Evolutionary conservation across 2,329 filamentous ascomycete species (phyloP).

Genomic region (Setomelanomma holmii): DNA sequence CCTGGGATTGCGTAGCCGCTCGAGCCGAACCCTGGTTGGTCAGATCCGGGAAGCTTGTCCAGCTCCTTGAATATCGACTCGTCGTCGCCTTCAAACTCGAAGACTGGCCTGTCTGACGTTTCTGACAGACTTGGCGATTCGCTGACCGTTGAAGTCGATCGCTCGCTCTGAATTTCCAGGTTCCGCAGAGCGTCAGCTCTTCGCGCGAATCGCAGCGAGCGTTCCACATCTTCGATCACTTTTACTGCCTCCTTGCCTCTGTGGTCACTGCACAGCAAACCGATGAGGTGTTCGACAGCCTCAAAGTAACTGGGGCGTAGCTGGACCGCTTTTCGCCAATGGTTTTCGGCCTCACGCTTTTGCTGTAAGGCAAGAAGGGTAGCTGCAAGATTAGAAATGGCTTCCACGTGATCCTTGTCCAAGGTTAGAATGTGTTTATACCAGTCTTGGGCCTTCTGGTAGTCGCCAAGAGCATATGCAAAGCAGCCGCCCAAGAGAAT

Average conservation of each 20-base stretch:
- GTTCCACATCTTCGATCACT: conserved; percentile 86
- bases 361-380: conserved; percentile 84
- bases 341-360: conserved; percentile 80
- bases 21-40: conserved; percentile 69
- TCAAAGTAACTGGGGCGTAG: conserved; percentile 89
- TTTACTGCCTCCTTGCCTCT: conserved; percentile 84
- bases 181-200: conserved; percentile 56
- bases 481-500: conserved; percentile 91
- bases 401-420: conserved; percentile 79
- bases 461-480: conserved; percentile 86
- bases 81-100: conserved; percentile 59
- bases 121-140: conserved; percentile 62
- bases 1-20: conserved; percentile 87
- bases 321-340: conserved; percentile 86
- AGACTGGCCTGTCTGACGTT: conserved; percentile 62
- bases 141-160: conserved; percentile 65
- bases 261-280: conserved; percentile 81
- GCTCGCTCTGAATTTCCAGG: conserved; percentile 65
- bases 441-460: conserved; percentile 77
- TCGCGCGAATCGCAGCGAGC: conserved; percentile 64
- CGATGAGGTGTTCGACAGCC: conserved; percentile 92
- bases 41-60: conserved; percentile 50
- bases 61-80: conserved; percentile 50
- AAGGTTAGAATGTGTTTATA: conserved; percentile 71
- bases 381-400: conserved; percentile 90